Base-by-base conservation (phyloP, 2,329 filamentous ascomycete species). In the Xylariales sp. region DNA sequence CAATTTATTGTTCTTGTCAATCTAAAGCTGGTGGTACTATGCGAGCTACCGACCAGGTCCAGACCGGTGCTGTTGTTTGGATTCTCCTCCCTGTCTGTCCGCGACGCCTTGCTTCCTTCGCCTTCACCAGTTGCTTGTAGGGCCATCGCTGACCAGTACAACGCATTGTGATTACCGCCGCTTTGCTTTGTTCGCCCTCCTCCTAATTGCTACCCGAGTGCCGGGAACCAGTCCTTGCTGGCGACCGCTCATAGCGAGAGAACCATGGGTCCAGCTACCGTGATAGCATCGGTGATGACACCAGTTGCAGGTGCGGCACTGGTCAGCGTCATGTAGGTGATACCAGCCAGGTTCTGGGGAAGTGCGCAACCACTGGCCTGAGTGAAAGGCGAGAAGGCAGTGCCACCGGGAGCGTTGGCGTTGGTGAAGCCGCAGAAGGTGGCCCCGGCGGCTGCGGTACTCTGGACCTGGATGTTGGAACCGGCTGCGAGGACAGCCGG, bases 351-450 rank as follows among this genome's bases (percentile, higher is more conserved):
- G 54, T 73, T 73, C 53, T 77, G 71, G 11, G 84, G 83, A 19
- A 86, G 72, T 33, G 66, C 62, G 59, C 84, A 88, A 47, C 66
- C 72, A 31, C 69, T 70, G 3, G 67, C 67, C 31, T 69, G 63
- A 29, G 69, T 65, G 57, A 86, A 79, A 19, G 69, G 48, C 1
- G 71, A 68, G 61, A 86, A 88, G 42, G 68, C 68, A 28, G 77
- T 79, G 51, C 78, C 79, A 41, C 77, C 76, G 29, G 74, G 68
- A 12, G 64, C 56, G 34, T 70, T 70, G 50, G 80, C 80, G 51
- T 80, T 80, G 21, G 81, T 81, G 60, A 86, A 86, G 21, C 77
- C 81, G 59, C 83, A 86, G 63, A 77, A 74, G 18, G 69, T 72
- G 3, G 78, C 81, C 25, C 58, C 60, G 19, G 69, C 58, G 5